These are phyloP conservation scores for Lactifluus pinguis DNA, from an alignment of 768 basidiomycete genomes.

Conservation along the genomic window DNA sequence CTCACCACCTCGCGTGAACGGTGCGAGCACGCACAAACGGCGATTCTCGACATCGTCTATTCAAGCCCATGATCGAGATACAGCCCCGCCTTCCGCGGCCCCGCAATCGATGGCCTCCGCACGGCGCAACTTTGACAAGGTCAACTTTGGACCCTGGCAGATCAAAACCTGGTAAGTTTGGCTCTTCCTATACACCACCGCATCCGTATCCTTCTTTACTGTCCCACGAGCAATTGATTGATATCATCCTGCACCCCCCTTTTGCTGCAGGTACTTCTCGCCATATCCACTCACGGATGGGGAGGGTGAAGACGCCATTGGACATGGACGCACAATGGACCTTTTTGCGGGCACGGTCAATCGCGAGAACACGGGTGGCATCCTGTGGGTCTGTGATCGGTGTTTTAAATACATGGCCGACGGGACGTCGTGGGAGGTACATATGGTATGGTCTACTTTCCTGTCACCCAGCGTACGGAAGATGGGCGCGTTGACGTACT, in stretches of 20 bases:
- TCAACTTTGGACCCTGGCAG: conserved; percentile 77
- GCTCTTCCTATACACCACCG: not conserved
- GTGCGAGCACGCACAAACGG: conserved; percentile 24
- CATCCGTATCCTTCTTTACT: not conserved
- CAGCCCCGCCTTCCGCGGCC: not conserved
- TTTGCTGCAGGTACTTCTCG: conserved; percentile 71
- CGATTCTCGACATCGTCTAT: conserved; percentile 6
- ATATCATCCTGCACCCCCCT: not conserved
- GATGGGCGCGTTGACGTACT: not conserved
- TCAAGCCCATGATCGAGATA: not conserved
- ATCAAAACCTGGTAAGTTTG: conserved; percentile 77
- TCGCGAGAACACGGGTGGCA: conserved; percentile 37
- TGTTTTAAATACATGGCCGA: conserved; percentile 98
- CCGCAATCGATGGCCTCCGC: conserved; percentile 24
- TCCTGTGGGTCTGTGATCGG: conserved; percentile 78
- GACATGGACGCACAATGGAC: conserved; percentile 65
- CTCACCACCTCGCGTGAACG: conserved; percentile 18
- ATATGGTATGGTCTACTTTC: conserved; percentile 38
- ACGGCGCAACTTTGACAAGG: conserved; percentile 78
- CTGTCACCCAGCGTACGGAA: not conserved
- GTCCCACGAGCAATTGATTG: not conserved
- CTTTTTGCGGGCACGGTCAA: conserved; percentile 55
- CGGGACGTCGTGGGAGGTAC: conserved; percentile 58
- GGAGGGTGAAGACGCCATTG: conserved; percentile 43
- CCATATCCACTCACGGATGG: conserved; percentile 76